These are phyloP conservation scores for Graphilbum fragrans DNA, from an alignment of 2,329 filamentous ascomycete genomes.

Conservation along the genomic window DNA sequence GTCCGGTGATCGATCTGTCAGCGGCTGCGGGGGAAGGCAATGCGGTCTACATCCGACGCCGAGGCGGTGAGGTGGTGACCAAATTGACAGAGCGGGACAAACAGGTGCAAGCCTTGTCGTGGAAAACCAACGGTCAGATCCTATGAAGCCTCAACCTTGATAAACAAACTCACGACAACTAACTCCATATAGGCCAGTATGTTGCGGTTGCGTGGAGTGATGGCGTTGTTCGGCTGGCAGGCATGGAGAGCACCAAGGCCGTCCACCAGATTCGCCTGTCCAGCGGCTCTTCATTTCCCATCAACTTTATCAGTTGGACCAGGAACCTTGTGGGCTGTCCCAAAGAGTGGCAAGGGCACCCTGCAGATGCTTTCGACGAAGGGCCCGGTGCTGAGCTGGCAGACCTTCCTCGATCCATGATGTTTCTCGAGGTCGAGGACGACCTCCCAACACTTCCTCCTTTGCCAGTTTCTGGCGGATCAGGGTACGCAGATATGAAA, in stretches of 20 bases:
- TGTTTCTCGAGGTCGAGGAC: slow-evolving; percentile 63
- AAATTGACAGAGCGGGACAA: slow-evolving; percentile 30
- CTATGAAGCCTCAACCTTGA: slow-evolving; percentile 12
- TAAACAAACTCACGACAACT: background rate
- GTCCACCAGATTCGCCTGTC: slow-evolving; percentile 57
- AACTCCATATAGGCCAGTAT: slow-evolving; percentile 44
- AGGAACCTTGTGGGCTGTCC: slow-evolving; percentile 26
- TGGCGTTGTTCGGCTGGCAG: slow-evolving; percentile 63
- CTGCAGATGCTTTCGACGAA: slow-evolving; percentile 15
- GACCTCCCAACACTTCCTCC: slow-evolving; percentile 67
- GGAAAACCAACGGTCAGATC: slow-evolving; percentile 55
- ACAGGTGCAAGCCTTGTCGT: slow-evolving; percentile 38
- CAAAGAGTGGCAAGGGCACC: slow-evolving; percentile 18
- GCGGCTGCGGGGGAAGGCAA: slow-evolving; percentile 55
- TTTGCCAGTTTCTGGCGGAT: slow-evolving; percentile 50
- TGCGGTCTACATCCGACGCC: slow-evolving; percentile 61
- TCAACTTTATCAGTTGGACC: slow-evolving; percentile 43
- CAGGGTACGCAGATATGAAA: slow-evolving; percentile 33
- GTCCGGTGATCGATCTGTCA: slow-evolving; percentile 76
- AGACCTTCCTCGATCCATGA: slow-evolving; percentile 61
- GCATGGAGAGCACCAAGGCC: slow-evolving; percentile 68
- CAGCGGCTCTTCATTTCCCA: slow-evolving; percentile 26
- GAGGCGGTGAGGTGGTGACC: slow-evolving; percentile 57
- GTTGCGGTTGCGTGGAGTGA: slow-evolving; percentile 79
- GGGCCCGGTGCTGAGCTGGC: slow-evolving; percentile 19